Conservation (phyloP, 495 filamentous ascomycete species). For the Halenospora varia region DNA sequence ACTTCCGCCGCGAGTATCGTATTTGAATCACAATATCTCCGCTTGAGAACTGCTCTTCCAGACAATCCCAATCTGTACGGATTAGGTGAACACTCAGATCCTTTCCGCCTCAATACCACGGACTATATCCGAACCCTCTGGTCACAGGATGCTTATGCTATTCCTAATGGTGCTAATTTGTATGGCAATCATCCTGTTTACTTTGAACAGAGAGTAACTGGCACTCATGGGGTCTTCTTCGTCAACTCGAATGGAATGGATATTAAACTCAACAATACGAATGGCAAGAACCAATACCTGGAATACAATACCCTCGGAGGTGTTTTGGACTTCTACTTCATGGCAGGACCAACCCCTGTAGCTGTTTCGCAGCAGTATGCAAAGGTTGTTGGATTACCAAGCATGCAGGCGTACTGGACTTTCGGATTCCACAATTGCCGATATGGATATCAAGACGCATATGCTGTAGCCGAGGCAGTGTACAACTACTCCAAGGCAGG, state of each 20-base stretch:
- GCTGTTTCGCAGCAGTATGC: constrained; percentile 73
- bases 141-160: constrained; percentile 67
- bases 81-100: constrained; percentile 74
- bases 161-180: constrained; percentile 64
- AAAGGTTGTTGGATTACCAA: constrained; percentile 61
- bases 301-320: constrained; percentile 84
- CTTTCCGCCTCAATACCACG: constrained; percentile 63
- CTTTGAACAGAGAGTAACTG: constrained; percentile 66
- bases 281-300: constrained; percentile 62
- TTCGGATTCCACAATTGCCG: constrained; percentile 83
- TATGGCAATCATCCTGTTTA: constrained; percentile 86
- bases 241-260: constrained; percentile 87
- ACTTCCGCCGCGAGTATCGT: constrained; percentile 64
- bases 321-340: constrained; percentile 80
- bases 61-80: constrained; percentile 70
- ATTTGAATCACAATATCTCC: constrained; percentile 77
- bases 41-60: constrained; percentile 65
- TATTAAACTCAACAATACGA: constrained; percentile 68
- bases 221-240: constrained; percentile 80
- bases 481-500: constrained; percentile 71
- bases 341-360: constrained; percentile 67
- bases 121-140: constrained; percentile 80
- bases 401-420: constrained; percentile 83
- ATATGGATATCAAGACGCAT: constrained; percentile 76
- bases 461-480: constrained; percentile 73